Conservation (phyloP, 1,284 basidiomycete genomes). For the Sporisorium graminicola region DNA sequence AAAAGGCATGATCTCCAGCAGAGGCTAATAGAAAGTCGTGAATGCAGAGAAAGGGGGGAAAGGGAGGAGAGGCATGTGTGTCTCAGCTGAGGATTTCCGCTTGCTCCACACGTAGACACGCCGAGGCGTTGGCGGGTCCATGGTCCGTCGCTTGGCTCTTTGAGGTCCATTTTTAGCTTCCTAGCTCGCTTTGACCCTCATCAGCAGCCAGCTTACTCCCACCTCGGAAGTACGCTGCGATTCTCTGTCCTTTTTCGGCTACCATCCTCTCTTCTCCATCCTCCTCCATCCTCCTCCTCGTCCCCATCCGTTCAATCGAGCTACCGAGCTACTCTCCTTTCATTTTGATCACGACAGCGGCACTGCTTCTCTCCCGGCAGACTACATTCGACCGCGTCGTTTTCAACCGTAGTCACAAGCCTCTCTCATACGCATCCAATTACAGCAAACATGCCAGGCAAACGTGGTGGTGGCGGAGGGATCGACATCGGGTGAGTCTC, state of each 20-base stretch:
- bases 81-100: neutral
- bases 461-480: constrained; percentile 52
- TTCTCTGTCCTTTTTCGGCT: too few species aligned
- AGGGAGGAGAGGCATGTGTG: too few species aligned
- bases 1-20: too few species aligned
- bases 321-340: neutral
- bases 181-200: neutral
- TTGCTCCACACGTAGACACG: neutral
- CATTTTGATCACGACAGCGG: neutral
- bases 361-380: neutral
- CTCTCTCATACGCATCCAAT: neutral
- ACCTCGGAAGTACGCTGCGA: neutral
- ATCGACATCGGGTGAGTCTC: constrained; percentile 54
- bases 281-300: neutral
- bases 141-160: neutral
- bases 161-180: neutral
- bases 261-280: neutral
- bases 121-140: neutral
- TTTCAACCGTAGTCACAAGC: neutral
- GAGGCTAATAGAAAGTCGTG: too few species aligned
- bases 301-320: neutral
- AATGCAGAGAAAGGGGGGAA: too few species aligned
- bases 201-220: neutral
- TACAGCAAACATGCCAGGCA: constrained; percentile 39
- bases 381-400: neutral